Base-by-base conservation (phyloP, 441 rosid genomes). In the Croton setiger region DNA sequence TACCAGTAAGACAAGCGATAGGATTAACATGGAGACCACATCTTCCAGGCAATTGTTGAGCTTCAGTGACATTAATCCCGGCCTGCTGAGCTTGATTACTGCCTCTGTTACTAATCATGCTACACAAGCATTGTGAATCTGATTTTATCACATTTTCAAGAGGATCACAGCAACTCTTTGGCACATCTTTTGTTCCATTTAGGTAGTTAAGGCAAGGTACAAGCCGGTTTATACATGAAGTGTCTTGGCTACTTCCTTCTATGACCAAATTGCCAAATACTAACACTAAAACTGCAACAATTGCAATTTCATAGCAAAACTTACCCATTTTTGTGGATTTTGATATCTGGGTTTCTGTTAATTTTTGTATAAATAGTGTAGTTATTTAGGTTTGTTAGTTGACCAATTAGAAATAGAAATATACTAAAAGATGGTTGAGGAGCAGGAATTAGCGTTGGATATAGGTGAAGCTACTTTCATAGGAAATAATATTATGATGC, bases 1-100 rank as follows among this genome's bases (percentile, higher is more conserved):
- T 27, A 82, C 87, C 72, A 35, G 76, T 61, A 45, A 88, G 70
- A 81, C 94, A 92, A 51, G 70, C 73, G 7, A 89, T 55, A 1
- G 91, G 98, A 52, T 87, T 89, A 65, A 92, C 83, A 55, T 73
- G 90, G 43, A 80, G 83, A 4, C 96, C 98, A 69, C 96, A 89
- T 71, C 87, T 74, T 11, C 82, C 91, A 11, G 92, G 98, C 70
- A 92, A 62, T 69, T 84, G 79, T 67, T 92, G 92, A 55, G 98
- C 96, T 73, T 83, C 81, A 15, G 66, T 76, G 9, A 86, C 70
- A 62, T 89, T 75, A 37, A 87, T 88, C 61, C 94, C 96, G 3
- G 87, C 89, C 79, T 33, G 73, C 72, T 89, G 82, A 0, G 96
- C 94, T 44, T 74, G 68, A 13, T 58, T 63, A 70, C 85, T 83